Evolutionary conservation across 768 basidiomycete species (phyloP).

Genomic region (Pulveroboletus sp.): DNA sequence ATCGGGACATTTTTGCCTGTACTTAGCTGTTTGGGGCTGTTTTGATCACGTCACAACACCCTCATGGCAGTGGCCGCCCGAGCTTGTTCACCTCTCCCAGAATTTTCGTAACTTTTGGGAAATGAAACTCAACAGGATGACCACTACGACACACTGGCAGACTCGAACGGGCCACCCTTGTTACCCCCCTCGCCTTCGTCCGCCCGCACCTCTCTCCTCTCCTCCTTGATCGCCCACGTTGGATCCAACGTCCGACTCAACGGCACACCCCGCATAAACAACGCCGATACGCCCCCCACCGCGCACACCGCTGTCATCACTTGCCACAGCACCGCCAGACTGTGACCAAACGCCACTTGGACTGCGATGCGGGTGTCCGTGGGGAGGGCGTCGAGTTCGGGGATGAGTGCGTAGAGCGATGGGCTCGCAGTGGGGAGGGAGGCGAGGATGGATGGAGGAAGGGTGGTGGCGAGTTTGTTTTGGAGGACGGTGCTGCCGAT

Average conservation of each 20-base stretch:
- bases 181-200: background rate
- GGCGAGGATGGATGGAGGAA: constrained; percentile 39
- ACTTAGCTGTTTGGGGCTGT: too few species aligned
- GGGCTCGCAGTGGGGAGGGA: constrained; percentile 36
- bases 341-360: constrained; percentile 39
- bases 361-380: constrained; percentile 35
- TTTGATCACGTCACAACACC: too few species aligned
- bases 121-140: too few species aligned
- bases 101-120: too few species aligned
- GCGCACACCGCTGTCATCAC: too few species aligned
- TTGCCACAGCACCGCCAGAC: too few species aligned
- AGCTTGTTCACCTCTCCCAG: too few species aligned
- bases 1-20: too few species aligned
- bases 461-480: constrained; percentile 41
- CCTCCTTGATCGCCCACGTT: constrained; percentile 4
- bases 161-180: too few species aligned
- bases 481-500: constrained; percentile 51
- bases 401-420: constrained; percentile 44
- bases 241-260: constrained; percentile 8
- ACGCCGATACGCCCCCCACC: constrained; percentile 11
- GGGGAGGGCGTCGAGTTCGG: constrained; percentile 34
- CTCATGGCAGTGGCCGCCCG: too few species aligned
- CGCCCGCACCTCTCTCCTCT: background rate
- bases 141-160: too few species aligned
- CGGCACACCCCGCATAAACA: constrained; percentile 16